These are phyloP conservation scores for Orbilia oligospora DNA, from an alignment of 2,329 filamentous ascomycete species.

Conservation along the genomic window DNA sequence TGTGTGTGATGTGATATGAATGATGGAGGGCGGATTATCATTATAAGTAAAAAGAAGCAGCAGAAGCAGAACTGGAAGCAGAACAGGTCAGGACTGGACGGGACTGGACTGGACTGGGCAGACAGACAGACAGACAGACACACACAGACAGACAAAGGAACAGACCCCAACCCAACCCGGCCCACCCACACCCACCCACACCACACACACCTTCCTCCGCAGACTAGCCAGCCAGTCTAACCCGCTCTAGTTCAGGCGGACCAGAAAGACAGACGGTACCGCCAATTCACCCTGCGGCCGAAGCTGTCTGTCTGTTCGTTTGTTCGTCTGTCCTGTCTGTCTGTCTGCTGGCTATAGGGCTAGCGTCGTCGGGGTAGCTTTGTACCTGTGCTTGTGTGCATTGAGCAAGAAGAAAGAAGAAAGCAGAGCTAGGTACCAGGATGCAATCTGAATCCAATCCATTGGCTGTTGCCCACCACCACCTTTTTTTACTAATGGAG, in stretches of 20 bases:
- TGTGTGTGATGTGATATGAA: not conserved
- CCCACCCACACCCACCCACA: not conserved
- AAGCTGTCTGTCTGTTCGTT: no score
- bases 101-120: no score
- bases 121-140: no score
- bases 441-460: constrained; percentile 26
- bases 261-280: not conserved
- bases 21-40: not conserved
- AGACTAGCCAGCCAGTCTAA: not conserved
- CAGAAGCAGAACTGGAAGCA: no score
- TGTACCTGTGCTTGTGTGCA: constrained; percentile 9
- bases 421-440: constrained; percentile 13
- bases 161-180: not conserved
- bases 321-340: no score
- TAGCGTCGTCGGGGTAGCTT: constrained; percentile 10
- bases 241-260: constrained; percentile 6
- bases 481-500: no score
- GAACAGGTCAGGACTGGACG: no score
- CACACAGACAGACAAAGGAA: no score
- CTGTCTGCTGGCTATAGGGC: constrained; percentile 24
- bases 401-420: not conserved
- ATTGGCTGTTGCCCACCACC: constrained; percentile 29
- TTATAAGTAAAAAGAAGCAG: constrained; percentile 5
- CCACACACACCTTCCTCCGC: constrained; percentile 10
- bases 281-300: no score